A percentile compares a stretch with the other conserved stretches of the same genome.
phyloP scores from a whole-genome alignment of 2,329 filamentous ascomycete genomes.

The Diaporthe vexans region DNA sequence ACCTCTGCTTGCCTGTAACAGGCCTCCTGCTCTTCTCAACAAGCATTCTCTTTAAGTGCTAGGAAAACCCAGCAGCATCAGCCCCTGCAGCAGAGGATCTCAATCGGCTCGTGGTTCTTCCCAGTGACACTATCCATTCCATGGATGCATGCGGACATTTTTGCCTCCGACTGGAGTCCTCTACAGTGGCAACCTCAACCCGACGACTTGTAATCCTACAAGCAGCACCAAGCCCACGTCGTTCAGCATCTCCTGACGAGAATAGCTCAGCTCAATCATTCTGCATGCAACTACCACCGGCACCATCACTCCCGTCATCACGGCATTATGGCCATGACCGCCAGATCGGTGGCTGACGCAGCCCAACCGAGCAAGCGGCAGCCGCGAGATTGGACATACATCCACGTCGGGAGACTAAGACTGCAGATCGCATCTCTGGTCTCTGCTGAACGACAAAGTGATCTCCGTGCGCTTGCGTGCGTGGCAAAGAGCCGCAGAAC shows the following conservation, averaged over 20 bases:
- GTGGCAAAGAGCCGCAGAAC: constrained; percentile 34
- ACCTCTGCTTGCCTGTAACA: neutral
- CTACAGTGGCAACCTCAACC: constrained; percentile 14
- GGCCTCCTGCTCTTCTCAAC: neutral
- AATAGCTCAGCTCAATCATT: neutral
- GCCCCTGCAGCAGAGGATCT: too few relatives aligned
- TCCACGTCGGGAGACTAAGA: constrained; percentile 7
- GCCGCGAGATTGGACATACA: constrained; percentile 7
- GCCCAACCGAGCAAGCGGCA: constrained; percentile 9
- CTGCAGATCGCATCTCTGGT: constrained; percentile 15
- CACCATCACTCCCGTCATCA: neutral
- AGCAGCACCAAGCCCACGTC: neutral
- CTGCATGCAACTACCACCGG: neutral
- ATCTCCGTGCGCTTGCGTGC: constrained; percentile 26
- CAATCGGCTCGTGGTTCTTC: too few relatives aligned
- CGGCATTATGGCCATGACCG: neutral
- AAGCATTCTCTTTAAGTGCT: neutral
- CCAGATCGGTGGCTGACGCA: constrained; percentile 15
- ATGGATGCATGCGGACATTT: neutral
- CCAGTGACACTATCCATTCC: neutral
- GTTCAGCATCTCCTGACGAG: neutral
- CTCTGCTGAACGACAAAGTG: constrained; percentile 19
- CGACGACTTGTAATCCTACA: neutral
- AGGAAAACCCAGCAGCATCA: neutral
- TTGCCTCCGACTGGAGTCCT: constrained; percentile 8